Evolutionary conservation across 2,329 filamentous ascomycete species (phyloP).

Genomic region (Ceratocystiopsis brevicomis): DNA sequence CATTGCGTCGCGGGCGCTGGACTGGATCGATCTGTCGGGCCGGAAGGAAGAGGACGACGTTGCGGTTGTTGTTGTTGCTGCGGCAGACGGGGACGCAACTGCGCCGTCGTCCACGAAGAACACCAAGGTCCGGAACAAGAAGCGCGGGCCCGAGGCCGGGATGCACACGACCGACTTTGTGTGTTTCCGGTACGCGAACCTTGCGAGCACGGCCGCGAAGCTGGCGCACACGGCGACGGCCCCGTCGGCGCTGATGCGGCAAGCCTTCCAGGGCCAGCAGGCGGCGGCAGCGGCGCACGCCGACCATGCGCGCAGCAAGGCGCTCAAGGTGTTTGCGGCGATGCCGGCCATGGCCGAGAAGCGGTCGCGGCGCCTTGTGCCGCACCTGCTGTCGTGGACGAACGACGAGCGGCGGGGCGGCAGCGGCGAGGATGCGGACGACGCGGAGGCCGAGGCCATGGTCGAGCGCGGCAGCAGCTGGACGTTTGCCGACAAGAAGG

Average conservation of each 20-base stretch:
- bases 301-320: conserved; percentile 50
- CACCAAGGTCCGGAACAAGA: no score
- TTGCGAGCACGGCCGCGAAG: no score
- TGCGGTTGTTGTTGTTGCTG: conserved; percentile 38
- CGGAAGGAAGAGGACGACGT: conserved; percentile 25
- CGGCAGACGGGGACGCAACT: conserved; percentile 24
- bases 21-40: conserved; percentile 44
- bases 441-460: conserved; percentile 10
- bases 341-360: conserved; percentile 68
- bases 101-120: not conserved
- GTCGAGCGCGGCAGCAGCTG: conserved; percentile 25
- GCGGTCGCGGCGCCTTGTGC: conserved; percentile 65
- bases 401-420: conserved; percentile 18
- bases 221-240: conserved; percentile 19
- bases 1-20: conserved; percentile 53
- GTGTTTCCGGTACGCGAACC: conserved; percentile 51
- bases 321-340: conserved; percentile 57
- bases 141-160: no score
- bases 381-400: conserved; percentile 72
- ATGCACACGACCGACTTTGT: conserved; percentile 54
- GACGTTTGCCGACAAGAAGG: conserved; percentile 65
- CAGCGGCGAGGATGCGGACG: conserved; percentile 21
- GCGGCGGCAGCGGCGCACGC: conserved; percentile 29
- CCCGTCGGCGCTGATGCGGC: conserved; percentile 38
- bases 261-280: conserved; percentile 47